A percentile compares a stretch with the other conserved stretches of the same genome.
Evolutionary conservation across 495 filamentous ascomycete species (phyloP).

Genomic region (Penicillium canariense): DNA sequence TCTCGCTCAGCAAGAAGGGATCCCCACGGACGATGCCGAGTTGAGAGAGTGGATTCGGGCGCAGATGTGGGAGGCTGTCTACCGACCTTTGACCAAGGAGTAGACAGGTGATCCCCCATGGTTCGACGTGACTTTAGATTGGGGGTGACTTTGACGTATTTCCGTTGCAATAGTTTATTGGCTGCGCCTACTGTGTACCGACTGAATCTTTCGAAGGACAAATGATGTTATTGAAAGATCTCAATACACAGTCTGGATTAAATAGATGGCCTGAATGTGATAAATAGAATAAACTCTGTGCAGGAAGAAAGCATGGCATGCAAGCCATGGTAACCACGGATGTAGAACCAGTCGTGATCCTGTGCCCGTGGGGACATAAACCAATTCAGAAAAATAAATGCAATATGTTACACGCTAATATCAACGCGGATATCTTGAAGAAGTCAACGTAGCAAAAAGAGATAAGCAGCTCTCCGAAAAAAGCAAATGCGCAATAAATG

Average conservation of each 20-base stretch:
- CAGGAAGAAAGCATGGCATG: slow-evolving; percentile 5
- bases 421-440: slow-evolving; percentile 1
- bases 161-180: background rate
- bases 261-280: slow-evolving; percentile 1
- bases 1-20: slow-evolving; percentile 51
- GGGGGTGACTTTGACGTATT: background rate
- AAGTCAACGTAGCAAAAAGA: background rate
- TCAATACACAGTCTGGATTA: slow-evolving; percentile 10
- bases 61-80: slow-evolving; percentile 88
- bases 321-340: background rate
- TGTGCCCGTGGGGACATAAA: too few species aligned
- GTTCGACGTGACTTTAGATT: background rate
- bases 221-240: background rate
- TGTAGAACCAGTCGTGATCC: background rate
- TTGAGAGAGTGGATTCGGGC: slow-evolving; percentile 78
- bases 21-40: slow-evolving; percentile 47
- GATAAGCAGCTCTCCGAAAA: background rate
- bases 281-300: slow-evolving; percentile 5
- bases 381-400: slow-evolving; percentile 8
- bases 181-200: background rate
- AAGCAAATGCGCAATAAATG: background rate
- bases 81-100: slow-evolving; percentile 54
- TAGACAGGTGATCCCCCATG: background rate
- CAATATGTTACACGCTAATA: slow-evolving; percentile 23
- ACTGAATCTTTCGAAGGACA: background rate